phyloP scores from a whole-genome alignment of 139 green algal species.

The Monoraphidium neglectum region DNA sequence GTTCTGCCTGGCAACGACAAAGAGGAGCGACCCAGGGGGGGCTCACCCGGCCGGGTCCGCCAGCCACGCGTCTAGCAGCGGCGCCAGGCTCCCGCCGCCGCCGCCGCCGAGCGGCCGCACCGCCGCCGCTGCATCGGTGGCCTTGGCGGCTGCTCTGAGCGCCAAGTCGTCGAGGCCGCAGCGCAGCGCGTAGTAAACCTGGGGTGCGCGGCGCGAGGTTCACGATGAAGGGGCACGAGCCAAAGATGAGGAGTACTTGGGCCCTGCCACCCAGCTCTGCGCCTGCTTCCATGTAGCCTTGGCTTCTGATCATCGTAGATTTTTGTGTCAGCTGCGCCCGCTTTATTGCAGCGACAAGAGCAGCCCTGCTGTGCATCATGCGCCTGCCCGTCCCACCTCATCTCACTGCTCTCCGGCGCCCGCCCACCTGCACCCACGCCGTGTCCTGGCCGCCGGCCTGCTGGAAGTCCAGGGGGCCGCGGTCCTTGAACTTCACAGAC shows the following conservation, averaged over 20 bases:
- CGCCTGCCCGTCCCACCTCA: background rate
- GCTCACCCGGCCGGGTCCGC: background rate
- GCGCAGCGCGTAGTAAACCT: constrained; percentile 76
- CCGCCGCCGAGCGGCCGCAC: background rate
- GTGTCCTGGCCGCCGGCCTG: constrained; percentile 70
- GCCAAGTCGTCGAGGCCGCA: constrained; percentile 67
- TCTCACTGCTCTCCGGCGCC: background rate
- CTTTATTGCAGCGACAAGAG: background rate
- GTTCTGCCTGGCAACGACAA: too few relatives aligned
- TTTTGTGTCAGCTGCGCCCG: background rate
- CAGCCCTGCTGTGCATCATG: background rate
- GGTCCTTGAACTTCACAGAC: constrained; percentile 55
- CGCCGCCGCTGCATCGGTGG: constrained; percentile 30
- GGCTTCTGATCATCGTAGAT: background rate
- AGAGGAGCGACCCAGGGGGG: too few relatives aligned
- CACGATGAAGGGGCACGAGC: too few relatives aligned
- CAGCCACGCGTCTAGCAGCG: constrained; percentile 51
- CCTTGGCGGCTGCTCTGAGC: constrained; percentile 47
- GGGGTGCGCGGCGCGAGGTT: background rate
- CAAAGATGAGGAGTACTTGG: too few relatives aligned
- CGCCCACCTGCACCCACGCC: constrained; percentile 55
- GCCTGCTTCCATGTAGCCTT: too few relatives aligned
- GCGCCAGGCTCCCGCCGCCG: constrained; percentile 1
- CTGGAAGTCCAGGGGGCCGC: constrained; percentile 74
- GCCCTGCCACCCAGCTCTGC: too few relatives aligned